Base-by-base conservation (phyloP, 2,329 filamentous ascomycete species). In the Alternaria sp. region DNA sequence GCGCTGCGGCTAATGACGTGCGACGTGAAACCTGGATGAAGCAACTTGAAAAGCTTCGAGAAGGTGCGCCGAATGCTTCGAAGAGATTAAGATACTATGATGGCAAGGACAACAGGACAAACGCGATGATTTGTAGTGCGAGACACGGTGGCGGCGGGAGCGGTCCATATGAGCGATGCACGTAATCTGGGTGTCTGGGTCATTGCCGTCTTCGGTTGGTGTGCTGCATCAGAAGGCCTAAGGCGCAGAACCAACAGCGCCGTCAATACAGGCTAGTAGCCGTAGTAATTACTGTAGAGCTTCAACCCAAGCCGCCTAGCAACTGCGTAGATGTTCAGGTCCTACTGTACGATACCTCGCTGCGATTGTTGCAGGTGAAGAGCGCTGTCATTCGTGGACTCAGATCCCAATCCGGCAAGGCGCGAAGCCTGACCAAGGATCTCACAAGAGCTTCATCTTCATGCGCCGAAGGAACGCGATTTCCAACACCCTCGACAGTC, bases 401-500 rank as follows among this genome's bases (percentile, higher is more conserved):
- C 51, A 52, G 30, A 34, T 48, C 57, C 59, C 61, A 55, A 58
- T 60, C 36, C 9, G 36, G 61, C 49, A 54, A 55, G 62, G 63
- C 65, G 57, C 52, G 36, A 59, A 54, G 59, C 38, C 62, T 49
- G 59, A 62, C 59, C 49, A 59, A 50, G 56, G 55, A 57, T 65
- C 64, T 61, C 54, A 63, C 60, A 63, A 65, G 59, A 70, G 64
- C 63, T 70, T 70, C 70, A 66, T 60, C 67, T 64, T 69, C 65
- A 69, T 68, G 57, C 61, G 61, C 62, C 54, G 60, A 56, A 63
- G 58, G 57, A 66, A 62, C 64, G 59, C 64, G 62, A 68, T 62
- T 63, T 64, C 50, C 65, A 61, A 60, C 70, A 58, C 62, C 65
- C 52, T 64, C 67, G 60, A 57, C 66, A 62, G 54, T 52, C 22